Base-by-base conservation (phyloP, 1,284 basidiomycete species). In the Fomitopsis schrenkii region DNA sequence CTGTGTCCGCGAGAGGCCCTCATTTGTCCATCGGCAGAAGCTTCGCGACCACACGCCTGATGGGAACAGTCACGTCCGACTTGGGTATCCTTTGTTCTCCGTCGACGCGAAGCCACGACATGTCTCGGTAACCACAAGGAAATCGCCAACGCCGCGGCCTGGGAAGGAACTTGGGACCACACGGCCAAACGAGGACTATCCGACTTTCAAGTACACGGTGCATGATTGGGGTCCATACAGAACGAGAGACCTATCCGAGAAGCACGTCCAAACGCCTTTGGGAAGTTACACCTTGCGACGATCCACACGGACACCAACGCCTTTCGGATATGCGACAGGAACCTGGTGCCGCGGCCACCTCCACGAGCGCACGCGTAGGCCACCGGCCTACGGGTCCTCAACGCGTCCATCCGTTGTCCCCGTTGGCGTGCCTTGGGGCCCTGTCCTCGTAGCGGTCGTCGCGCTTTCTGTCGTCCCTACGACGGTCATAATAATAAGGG, bases 381-480 rank as follows among this genome's bases (percentile, higher is more conserved):
- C 35, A 38, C 19, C n/a, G 52, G 35, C 48, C 48, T 30, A 50
- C 48, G 48, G 28, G 14, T 53, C 46, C 68, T 72, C 68, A 72
- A 64, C 72, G 72, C 59, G 68, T 67, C 72, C 72, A 74, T 60
- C 71, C 70, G 75, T 82, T 83, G 77, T 90, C 89, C 72, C 88
- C 88, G 76, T 88, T 90, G 70, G 85, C 76, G 70, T 85, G 82
- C 76, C 86, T 86, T 72, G 85, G 73, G 62, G 84, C 77, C 75
- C 88, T 83, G 65, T 91, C 89, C 57, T 90, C 89, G 75, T 75
- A 86, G 56, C 87, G 86, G 62, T 88, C 88, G 64, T 89, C 88
- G 75, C 88, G 87, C 76, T 84, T 84, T 75, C 83, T 80, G 75
- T 89, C 87, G 74, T 91, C 88, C 84, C 88, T 89, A 77, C 87